phyloP scores from a whole-genome alignment of 176 grass and related monocot species.

The Oryza glumipatula region DNA sequence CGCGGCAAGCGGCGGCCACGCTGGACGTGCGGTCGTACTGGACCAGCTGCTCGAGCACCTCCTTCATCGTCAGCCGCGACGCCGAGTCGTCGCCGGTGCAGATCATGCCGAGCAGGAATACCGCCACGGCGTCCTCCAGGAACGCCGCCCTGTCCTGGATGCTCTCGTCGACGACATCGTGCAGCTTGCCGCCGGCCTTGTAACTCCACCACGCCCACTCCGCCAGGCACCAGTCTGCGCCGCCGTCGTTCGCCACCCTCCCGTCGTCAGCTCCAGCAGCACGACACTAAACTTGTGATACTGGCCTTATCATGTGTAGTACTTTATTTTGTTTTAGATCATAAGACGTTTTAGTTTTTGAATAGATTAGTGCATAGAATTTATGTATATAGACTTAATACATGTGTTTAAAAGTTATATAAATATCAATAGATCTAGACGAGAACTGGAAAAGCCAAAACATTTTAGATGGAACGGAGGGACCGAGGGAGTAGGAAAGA shows the following conservation, averaged over 20 bases:
- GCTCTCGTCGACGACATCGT: constrained; percentile 38
- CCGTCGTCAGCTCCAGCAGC: constrained; percentile 62
- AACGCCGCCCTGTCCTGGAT: constrained; percentile 34
- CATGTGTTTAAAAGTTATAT: too few species aligned
- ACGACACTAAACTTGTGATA: constrained; percentile 53
- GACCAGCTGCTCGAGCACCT: constrained; percentile 40
- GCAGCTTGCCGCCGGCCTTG: constrained; percentile 12
- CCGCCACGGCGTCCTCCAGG: constrained; percentile 43
- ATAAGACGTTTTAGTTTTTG: too few species aligned
- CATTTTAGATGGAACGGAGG: too few species aligned
- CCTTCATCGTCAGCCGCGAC: constrained; percentile 62
- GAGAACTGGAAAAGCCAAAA: too few species aligned
- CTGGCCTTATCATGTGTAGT: too few species aligned
- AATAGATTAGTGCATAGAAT: too few species aligned
- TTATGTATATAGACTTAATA: too few species aligned
- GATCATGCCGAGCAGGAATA: constrained; percentile 55
- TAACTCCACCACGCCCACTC: constrained; percentile 57
- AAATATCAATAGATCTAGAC: too few species aligned
- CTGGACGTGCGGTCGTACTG: constrained; percentile 45
- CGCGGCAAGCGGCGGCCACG: constrained; percentile 19
- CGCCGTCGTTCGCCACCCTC: constrained; percentile 45
- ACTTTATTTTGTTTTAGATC: too few species aligned
- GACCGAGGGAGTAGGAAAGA: too few species aligned
- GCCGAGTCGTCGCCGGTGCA: constrained; percentile 50
- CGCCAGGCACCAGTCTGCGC: constrained; percentile 35